Conservation (phyloP, 2,329 filamentous ascomycete species). For the Cryphonectria japonica region DNA sequence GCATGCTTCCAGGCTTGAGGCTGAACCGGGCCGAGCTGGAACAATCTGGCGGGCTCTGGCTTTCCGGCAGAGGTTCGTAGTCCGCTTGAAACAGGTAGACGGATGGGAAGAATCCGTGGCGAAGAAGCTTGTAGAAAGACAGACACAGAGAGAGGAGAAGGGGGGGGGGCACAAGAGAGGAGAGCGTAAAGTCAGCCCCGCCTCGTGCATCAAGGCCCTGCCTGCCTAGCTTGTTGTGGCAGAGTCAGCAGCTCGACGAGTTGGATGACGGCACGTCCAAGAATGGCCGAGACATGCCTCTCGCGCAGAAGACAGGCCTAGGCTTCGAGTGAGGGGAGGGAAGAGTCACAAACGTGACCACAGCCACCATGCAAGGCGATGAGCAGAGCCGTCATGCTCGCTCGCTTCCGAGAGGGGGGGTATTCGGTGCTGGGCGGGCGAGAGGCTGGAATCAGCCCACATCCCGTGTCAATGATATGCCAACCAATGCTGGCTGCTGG, state of each 20-base stretch:
- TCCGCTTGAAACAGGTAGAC: background rate
- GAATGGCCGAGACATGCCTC: background rate
- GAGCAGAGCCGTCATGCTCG: background rate
- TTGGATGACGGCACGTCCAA: background rate
- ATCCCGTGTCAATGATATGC: background rate
- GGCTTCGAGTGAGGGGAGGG: background rate
- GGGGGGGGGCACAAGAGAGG: no score
- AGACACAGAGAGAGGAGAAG: background rate
- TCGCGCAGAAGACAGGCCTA: background rate
- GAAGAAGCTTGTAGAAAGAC: background rate
- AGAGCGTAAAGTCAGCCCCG: background rate
- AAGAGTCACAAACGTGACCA: background rate
- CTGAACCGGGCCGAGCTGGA: conserved; percentile 1
- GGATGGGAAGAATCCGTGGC: conserved; percentile 1
- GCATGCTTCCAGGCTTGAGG: background rate
- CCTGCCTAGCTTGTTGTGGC: background rate
- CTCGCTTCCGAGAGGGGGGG: background rate
- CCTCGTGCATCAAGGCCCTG: background rate
- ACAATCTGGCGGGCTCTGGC: background rate
- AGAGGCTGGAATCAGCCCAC: background rate
- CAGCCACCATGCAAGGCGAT: background rate
- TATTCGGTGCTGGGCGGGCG: background rate
- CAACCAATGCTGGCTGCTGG: background rate
- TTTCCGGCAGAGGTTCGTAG: background rate
- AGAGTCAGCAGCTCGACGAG: conserved; percentile 1